Base-by-base conservation (phyloP, 2,329 filamentous ascomycete species). In the Epichloe glyceriae region DNA sequence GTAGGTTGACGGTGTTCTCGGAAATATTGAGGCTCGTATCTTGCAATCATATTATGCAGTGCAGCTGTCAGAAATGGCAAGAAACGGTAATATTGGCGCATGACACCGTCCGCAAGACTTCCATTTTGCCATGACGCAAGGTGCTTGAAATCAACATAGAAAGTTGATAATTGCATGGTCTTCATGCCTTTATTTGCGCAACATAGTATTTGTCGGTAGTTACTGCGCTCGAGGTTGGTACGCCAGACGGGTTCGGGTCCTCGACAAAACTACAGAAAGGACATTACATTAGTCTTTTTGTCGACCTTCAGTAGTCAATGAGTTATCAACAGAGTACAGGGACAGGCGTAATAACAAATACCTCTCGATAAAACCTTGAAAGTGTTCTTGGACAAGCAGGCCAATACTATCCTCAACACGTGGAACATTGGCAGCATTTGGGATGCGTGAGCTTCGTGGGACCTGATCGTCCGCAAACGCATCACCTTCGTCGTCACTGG, bases 11-110 rank as follows among this genome's bases (percentile, higher is more conserved):
- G 82, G 72, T 97, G 91, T 62, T 94, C 86, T 59, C 87, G 80
- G 71, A 95, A 97, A 71, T 97, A 98, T 63, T 86, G 79, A 5
- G 93, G 88, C 67, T 96, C 91, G 70, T 96, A 85, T 70, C 95
- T 95, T 58, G 88, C 85, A 60, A 98, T 94, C 68, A 95, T 81
- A 62, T 89, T 94, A 70, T 98, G 89, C 42, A 98, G 73, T 26
- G 85, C 90, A 56, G 86, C 82, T 20, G 86, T 88, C 61, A 98
- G 79, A 66, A 93, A 98, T 3, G 93, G 93, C 22, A 94, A 76
- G 65, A 95, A 95, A 58, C 93, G 87, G 68, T 96, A 97, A 73
- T 96, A 97, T 62, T 94, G 86, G 60, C 82, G 83, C 57, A 89
- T 85, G 55, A 97, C 85, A 47, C 88, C 91, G 54, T 88, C 83